Evolutionary conservation across 192 early-diverging fungal genomes (phyloP).

Genomic region (Umbelopsis ramanniana): DNA sequence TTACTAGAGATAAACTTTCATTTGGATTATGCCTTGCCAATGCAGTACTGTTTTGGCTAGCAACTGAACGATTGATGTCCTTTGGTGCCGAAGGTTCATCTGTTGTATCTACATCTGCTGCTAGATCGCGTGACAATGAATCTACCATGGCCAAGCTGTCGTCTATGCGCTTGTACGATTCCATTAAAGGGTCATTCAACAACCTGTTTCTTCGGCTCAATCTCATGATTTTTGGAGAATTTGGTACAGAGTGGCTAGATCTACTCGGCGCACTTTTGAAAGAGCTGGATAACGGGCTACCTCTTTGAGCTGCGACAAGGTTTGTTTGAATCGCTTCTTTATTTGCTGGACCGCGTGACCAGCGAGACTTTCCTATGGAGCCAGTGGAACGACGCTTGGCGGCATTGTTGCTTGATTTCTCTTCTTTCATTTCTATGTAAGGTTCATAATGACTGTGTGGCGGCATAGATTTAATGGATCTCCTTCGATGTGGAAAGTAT

Average conservation of each 20-base stretch:
- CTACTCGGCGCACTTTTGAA: background rate
- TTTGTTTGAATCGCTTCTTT: constrained; percentile 4
- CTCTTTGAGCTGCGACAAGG: background rate
- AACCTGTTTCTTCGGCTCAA: background rate
- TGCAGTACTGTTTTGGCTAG: background rate
- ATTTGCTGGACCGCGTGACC: constrained; percentile 2
- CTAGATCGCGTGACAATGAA: constrained; percentile 38
- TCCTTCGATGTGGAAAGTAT: background rate
- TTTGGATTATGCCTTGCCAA: background rate
- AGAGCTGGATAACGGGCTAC: background rate
- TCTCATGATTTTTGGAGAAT: background rate
- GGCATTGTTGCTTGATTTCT: background rate
- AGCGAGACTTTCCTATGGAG: constrained; percentile 11
- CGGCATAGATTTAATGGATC: constrained; percentile 2
- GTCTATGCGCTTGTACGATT: constrained; percentile 36
- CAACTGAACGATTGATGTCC: background rate
- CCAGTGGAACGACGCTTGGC: constrained; percentile 7
- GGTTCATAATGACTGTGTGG: background rate
- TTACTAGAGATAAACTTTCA: background rate
- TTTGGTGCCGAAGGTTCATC: background rate
- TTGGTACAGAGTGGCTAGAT: background rate
- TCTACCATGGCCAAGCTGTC: constrained; percentile 35
- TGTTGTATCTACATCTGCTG: background rate
- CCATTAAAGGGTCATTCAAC: constrained; percentile 25
- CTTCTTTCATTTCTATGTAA: background rate